These are phyloP conservation scores for Nicotiana paniculata DNA, from an alignment of 257 asterid species.

Conservation along the genomic window DNA sequence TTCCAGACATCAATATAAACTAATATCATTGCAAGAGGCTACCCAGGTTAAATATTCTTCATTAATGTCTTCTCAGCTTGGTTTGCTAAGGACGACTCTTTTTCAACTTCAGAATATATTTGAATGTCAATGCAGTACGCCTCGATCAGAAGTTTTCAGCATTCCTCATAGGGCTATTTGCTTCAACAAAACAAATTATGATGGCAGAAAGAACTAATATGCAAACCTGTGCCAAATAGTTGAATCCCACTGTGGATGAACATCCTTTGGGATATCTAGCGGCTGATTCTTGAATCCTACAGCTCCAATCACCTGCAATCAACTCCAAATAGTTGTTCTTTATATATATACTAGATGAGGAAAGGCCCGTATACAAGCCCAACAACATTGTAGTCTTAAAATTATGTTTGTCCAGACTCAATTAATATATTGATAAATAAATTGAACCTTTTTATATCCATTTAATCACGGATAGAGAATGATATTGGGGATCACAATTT, in stretches of 20 bases:
- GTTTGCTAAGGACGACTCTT: not conserved
- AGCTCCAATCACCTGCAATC: slow-evolving; percentile 80
- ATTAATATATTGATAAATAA: too few relatives aligned
- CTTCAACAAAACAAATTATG: not conserved
- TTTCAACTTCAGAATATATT: not conserved
- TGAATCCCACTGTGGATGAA: slow-evolving; percentile 70
- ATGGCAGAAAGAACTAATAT: not conserved
- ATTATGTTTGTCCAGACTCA: too few relatives aligned
- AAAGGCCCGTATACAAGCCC: too few relatives aligned
- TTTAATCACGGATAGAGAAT: too few relatives aligned
- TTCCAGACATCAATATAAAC: not conserved
- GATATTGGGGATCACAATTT: too few relatives aligned
- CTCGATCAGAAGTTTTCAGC: too few relatives aligned
- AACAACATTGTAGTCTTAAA: too few relatives aligned
- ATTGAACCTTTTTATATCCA: too few relatives aligned
- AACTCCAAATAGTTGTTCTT: slow-evolving; percentile 1
- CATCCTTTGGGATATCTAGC: slow-evolving; percentile 67
- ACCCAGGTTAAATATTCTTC: too few relatives aligned
- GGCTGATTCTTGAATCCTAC: slow-evolving; percentile 96
- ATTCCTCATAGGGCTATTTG: not conserved
- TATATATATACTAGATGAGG: not conserved
- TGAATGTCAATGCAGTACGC: not conserved
- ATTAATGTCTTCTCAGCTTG: not conserved
- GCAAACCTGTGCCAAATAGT: slow-evolving; percentile 72
- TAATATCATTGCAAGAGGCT: too few relatives aligned